Conservation (phyloP, 1,284 basidiomycete species). For the Earliella scabrosa region DNA sequence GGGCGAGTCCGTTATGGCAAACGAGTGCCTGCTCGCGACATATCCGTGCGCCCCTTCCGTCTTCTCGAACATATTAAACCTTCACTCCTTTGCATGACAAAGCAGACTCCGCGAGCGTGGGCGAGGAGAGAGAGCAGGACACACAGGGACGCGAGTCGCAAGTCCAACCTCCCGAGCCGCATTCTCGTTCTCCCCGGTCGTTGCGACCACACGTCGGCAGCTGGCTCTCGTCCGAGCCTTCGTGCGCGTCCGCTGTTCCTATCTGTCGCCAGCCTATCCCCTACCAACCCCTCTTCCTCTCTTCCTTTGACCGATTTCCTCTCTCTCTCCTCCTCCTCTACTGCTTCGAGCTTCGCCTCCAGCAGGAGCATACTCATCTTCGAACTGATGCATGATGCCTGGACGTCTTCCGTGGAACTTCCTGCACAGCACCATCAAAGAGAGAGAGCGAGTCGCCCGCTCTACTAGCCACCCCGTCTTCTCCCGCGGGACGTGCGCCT, state of each 20-base stretch:
- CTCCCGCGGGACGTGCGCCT: no score
- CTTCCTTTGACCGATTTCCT: no score
- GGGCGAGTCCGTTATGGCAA: not conserved
- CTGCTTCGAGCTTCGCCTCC: not conserved
- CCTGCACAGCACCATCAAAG: no score
- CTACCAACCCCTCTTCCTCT: not conserved
- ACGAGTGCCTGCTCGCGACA: not conserved
- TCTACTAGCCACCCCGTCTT: no score
- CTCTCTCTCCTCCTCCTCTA: no score
- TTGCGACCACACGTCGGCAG: not conserved
- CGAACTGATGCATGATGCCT: conserved; percentile 1
- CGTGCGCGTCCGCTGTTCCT: not conserved
- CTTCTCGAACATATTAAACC: not conserved
- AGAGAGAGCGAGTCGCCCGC: no score
- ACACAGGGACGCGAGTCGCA: no score
- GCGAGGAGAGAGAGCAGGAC: no score
- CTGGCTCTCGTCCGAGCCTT: not conserved
- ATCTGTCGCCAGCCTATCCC: not conserved
- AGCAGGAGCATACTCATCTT: not conserved
- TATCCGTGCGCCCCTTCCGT: not conserved
- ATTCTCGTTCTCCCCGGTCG: not conserved
- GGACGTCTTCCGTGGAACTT: not conserved
- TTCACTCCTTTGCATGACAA: not conserved
- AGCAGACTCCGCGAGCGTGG: no score
- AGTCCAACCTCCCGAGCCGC: not conserved